Evolutionary conservation across 768 basidiomycete species (phyloP).

Genomic region (Cystoderma amianthinum): DNA sequence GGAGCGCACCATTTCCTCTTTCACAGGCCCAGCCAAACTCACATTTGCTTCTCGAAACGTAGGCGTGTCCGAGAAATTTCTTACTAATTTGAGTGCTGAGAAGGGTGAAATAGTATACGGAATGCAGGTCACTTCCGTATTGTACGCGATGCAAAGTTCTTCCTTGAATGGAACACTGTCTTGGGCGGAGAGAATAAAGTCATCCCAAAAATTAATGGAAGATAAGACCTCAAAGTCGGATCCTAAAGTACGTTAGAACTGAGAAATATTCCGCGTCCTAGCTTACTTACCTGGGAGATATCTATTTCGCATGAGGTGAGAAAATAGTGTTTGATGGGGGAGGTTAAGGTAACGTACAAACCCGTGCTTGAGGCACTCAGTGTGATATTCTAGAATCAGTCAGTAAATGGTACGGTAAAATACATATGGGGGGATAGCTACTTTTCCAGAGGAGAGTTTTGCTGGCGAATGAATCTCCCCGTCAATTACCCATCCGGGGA

Average conservation of each 20-base stretch:
- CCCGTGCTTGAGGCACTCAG: too few species aligned
- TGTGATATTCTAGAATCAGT: too few species aligned
- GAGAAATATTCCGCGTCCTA: not conserved
- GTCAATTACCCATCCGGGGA: conserved; percentile 58
- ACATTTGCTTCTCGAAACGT: conserved; percentile 29
- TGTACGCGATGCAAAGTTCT: conserved; percentile 40
- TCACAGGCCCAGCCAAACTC: conserved; percentile 36
- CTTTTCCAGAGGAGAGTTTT: too few species aligned
- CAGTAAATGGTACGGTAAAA: too few species aligned
- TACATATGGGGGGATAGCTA: too few species aligned
- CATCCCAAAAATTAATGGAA: conserved; percentile 26
- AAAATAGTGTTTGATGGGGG: too few species aligned
- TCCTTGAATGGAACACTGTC: conserved; percentile 40
- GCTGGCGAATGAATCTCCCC: too few species aligned
- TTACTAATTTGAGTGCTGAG: conserved; percentile 30
- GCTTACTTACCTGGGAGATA: conserved; percentile 35
- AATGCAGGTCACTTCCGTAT: conserved; percentile 42
- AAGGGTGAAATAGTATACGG: conserved; percentile 54
- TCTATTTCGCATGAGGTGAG: too few species aligned
- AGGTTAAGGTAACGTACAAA: too few species aligned
- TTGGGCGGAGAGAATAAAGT: conserved; percentile 6
- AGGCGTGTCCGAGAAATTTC: conserved; percentile 24
- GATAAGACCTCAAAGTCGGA: conserved; percentile 39
- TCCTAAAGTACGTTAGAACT: conserved; percentile 20
- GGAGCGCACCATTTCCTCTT: conserved; percentile 34